These are phyloP conservation scores for Fusarium sp. DNA, from an alignment of 2,329 filamentous ascomycete genomes.

Conservation along the genomic window DNA sequence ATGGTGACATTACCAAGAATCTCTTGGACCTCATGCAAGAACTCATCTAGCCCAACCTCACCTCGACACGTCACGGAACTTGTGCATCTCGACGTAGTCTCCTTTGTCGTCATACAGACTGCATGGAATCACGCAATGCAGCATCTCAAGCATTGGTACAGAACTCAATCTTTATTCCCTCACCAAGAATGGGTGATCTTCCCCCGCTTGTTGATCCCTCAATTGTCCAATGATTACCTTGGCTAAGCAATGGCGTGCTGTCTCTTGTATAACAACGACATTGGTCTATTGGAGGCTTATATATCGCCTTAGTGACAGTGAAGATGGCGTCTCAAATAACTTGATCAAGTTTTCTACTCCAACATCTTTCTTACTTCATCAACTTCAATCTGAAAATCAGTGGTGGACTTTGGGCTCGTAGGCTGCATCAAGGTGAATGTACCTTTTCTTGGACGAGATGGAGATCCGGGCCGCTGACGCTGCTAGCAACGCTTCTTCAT, in stretches of 20 bases:
- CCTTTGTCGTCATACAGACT: not conserved
- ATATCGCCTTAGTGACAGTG: not conserved
- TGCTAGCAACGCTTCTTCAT: conserved; percentile 17
- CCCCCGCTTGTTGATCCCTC: not conserved
- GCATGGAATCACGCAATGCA: conserved; percentile 19
- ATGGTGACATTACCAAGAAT: not conserved
- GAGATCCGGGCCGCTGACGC: conserved; percentile 32
- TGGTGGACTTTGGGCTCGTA: conserved; percentile 32
- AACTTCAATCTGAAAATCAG: not conserved
- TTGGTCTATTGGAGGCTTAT: not conserved
- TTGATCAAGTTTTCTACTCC: not conserved
- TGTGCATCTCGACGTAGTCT: not conserved
- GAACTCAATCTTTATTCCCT: conserved; percentile 7
- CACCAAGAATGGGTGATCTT: not conserved
- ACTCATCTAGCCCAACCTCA: not conserved
- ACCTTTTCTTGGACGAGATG: conserved; percentile 33
- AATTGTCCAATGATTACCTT: conserved; percentile 1
- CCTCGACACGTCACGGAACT: conserved; percentile 17
- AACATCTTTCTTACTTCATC: not conserved
- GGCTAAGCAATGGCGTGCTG: conserved; percentile 10
- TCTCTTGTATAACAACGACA: not conserved
- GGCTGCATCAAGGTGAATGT: conserved; percentile 35
- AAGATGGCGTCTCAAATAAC: not conserved
- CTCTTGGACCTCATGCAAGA: not conserved
- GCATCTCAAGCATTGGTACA: not conserved